These are phyloP conservation scores for Microsporum audouinii DNA, from an alignment of 2,329 filamentous ascomycete genomes.

Conservation along the genomic window DNA sequence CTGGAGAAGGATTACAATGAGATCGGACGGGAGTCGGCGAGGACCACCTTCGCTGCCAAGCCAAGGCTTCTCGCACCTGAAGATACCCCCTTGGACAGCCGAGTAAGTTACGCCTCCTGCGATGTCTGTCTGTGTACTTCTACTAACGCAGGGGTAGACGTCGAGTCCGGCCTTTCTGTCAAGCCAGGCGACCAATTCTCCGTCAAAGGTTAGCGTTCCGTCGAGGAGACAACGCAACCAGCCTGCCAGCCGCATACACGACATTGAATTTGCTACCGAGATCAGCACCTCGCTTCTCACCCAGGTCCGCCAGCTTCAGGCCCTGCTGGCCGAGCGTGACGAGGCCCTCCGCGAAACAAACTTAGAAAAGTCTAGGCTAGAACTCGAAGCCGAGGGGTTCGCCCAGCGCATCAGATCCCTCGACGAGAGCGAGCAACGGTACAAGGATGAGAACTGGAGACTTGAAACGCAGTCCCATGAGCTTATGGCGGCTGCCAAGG, in stretches of 20 bases:
- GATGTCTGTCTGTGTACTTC: conserved; percentile 3
- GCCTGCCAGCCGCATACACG: conserved; percentile 74
- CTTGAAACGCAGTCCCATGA: conserved; percentile 89
- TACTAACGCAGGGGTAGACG: conserved; percentile 37
- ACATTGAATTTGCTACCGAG: conserved; percentile 96
- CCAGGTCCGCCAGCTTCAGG: conserved; percentile 86
- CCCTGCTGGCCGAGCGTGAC: conserved; percentile 74
- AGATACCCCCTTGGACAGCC: conserved; percentile 39
- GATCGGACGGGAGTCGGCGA: conserved; percentile 75
- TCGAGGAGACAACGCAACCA: conserved; percentile 86
- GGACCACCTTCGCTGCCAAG: conserved; percentile 78
- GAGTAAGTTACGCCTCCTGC: conserved; percentile 25
- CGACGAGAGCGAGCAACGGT: conserved; percentile 88
- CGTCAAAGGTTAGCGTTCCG: conserved; percentile 77
- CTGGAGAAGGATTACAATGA: conserved; percentile 94
- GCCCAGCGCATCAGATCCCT: conserved; percentile 68
- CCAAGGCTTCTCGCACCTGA: conserved; percentile 62
- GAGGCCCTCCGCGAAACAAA: conserved; percentile 67
- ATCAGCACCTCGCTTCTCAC: conserved; percentile 88
- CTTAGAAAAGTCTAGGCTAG: conserved; percentile 64
- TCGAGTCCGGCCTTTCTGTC: conserved; percentile 69
- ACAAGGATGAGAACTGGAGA: conserved; percentile 98
- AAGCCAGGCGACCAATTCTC: conserved; percentile 71
- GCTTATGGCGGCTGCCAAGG: conserved; percentile 58
- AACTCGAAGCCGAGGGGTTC: conserved; percentile 69